A percentile compares a stretch with the other conserved stretches of the same genome.
Conservation (phyloP, 2,329 filamentous ascomycete species). For the Diaporthe eres region DNA sequence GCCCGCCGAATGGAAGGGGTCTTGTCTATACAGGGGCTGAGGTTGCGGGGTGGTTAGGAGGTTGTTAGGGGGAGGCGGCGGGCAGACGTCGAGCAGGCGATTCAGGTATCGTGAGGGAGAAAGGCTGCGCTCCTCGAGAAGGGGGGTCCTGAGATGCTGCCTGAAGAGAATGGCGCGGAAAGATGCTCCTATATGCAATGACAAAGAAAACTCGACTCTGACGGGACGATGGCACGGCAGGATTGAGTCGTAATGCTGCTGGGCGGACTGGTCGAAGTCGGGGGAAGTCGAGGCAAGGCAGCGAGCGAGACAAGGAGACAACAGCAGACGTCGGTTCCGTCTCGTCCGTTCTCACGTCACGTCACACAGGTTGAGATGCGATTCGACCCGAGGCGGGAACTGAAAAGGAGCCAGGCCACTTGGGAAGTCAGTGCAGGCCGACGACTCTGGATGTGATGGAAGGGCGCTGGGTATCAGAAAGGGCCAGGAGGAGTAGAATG, state of each 20-base stretch:
- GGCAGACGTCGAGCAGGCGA: slow-evolving; percentile 15
- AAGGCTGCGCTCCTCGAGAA: slow-evolving; percentile 20
- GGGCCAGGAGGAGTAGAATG: slow-evolving; percentile 14
- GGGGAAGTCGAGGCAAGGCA: background rate
- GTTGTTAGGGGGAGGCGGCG: slow-evolving; percentile 1
- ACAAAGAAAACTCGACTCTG: slow-evolving; percentile 33
- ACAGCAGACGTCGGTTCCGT: slow-evolving; percentile 18
- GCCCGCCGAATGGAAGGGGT: background rate
- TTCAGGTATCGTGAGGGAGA: slow-evolving; percentile 28
- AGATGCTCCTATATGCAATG: slow-evolving; percentile 40
- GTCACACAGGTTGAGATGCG: slow-evolving; percentile 15
- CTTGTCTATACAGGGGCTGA: slow-evolving; percentile 21
- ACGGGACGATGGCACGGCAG: slow-evolving; percentile 27
- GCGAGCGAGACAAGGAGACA: slow-evolving; percentile 30
- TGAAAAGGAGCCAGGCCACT: slow-evolving; percentile 20
- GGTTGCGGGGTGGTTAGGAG: background rate
- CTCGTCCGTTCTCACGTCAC: slow-evolving; percentile 18
- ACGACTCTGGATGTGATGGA: slow-evolving; percentile 29
- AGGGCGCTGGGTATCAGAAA: slow-evolving; percentile 29
- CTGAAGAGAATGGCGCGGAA: slow-evolving; percentile 22
- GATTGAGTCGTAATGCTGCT: slow-evolving; percentile 35
- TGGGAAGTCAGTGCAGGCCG: slow-evolving; percentile 19
- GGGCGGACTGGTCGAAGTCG: slow-evolving; percentile 20
- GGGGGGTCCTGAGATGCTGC: background rate
- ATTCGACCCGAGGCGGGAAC: background rate